Conservation (phyloP, 495 filamentous ascomycete species). For the Lineolata rhizophorae region DNA sequence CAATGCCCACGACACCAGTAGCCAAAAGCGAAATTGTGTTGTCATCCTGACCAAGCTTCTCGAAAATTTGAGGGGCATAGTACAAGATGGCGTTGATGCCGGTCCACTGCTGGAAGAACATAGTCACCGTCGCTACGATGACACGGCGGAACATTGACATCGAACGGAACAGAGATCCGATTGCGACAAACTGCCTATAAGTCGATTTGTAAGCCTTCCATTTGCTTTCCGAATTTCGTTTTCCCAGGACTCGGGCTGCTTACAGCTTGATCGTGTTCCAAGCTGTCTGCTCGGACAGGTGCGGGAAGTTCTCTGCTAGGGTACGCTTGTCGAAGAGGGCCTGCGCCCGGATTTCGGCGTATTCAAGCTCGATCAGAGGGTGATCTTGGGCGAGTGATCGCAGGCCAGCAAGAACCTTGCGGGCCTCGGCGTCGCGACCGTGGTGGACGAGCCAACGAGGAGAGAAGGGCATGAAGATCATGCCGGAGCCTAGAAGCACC, state of each 20-base stretch:
- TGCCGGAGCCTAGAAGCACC: constrained; percentile 28
- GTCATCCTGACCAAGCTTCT: constrained; percentile 35
- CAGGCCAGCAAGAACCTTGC: constrained; percentile 41
- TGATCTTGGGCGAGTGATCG: constrained; percentile 36
- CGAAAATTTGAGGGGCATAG: constrained; percentile 59
- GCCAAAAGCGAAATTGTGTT: constrained; percentile 50
- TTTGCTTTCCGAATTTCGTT: neutral
- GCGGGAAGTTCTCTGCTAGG: constrained; percentile 46
- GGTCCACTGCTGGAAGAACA: constrained; percentile 65
- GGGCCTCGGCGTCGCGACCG: constrained; percentile 46
- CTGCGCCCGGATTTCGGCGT: constrained; percentile 63
- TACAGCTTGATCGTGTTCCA: constrained; percentile 43
- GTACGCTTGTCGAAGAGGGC: constrained; percentile 61
- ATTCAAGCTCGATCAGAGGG: constrained; percentile 51
- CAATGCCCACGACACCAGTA: constrained; percentile 61
- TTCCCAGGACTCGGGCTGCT: too few species aligned
- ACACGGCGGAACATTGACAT: constrained; percentile 57
- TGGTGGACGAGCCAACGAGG: constrained; percentile 63
- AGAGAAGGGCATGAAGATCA: constrained; percentile 63
- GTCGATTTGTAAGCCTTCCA: neutral
- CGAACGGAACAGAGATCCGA: constrained; percentile 46
- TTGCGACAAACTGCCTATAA: constrained; percentile 53
- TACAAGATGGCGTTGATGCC: constrained; percentile 43
- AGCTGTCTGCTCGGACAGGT: constrained; percentile 33
- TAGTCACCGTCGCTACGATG: constrained; percentile 41